Percentiles rank a stretch among this genome's conserved stretches.
phyloP scores from a whole-genome alignment of 2,329 filamentous ascomycete species.

The Paecilomyces niveus region DNA sequence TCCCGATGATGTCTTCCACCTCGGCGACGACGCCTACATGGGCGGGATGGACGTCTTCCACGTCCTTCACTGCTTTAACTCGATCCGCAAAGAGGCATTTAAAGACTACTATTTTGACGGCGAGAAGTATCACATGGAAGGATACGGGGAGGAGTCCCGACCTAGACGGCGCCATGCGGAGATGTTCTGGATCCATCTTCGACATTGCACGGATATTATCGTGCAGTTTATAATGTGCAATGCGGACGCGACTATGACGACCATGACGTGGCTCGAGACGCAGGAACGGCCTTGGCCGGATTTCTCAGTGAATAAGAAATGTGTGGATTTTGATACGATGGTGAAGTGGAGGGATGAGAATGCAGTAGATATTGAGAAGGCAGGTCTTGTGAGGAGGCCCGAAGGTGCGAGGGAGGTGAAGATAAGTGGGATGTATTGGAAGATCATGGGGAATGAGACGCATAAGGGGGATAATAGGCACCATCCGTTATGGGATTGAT shows the following conservation, averaged over 20 bases:
- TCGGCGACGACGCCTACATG: slow-evolving; percentile 26
- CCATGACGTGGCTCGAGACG: slow-evolving; percentile 24
- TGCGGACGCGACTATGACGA: slow-evolving; percentile 24
- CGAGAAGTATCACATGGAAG: slow-evolving; percentile 6
- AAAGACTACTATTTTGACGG: slow-evolving; percentile 9
- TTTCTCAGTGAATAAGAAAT: slow-evolving; percentile 25
- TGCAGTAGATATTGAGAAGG: slow-evolving; percentile 4
- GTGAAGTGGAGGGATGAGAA: slow-evolving; percentile 9
- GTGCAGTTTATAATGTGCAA: slow-evolving; percentile 27
- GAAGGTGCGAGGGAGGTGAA: slow-evolving; percentile 2
- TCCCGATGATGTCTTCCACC: slow-evolving; percentile 17
- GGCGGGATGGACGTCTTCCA: slow-evolving; percentile 32
- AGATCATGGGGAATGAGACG: slow-evolving; percentile 5
- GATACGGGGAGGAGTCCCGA: slow-evolving; percentile 7
- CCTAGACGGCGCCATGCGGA: slow-evolving; percentile 6
- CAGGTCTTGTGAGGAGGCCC: slow-evolving; percentile 3
- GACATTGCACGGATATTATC: slow-evolving; percentile 30
- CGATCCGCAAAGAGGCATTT: slow-evolving; percentile 19
- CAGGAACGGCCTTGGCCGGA: slow-evolving; percentile 23
- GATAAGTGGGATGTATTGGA: slow-evolving; percentile 5
- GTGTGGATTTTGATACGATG: slow-evolving; percentile 19
- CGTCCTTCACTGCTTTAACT: slow-evolving; percentile 33
- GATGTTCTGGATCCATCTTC: slow-evolving; percentile 19
- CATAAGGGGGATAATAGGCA: slow-evolving; percentile 5
- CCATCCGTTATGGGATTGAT: slow-evolving; percentile 4